Percentiles rank a stretch among this genome's conserved stretches.
These are phyloP conservation scores for Dendrobium huoshanense DNA, from an alignment of 106 monocot genomes.

Conservation along the genomic window DNA sequence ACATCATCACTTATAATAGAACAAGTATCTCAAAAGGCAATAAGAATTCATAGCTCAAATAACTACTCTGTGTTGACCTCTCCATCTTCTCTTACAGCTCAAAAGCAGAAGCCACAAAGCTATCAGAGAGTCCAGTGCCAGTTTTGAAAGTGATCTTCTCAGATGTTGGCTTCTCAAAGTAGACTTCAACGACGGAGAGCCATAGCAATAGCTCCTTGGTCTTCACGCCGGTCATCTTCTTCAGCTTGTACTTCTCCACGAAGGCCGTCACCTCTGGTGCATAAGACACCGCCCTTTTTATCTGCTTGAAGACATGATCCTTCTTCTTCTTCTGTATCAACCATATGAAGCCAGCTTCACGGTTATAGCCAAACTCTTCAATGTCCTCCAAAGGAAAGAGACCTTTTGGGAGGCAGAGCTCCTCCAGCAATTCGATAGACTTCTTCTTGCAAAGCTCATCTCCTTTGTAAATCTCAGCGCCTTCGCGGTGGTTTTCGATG, in stretches of 20 bases:
- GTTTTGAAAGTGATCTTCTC: slow-evolving; percentile 17
- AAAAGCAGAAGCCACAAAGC: slow-evolving; percentile 15
- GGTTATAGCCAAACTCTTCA: slow-evolving; percentile 15
- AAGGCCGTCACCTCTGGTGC: slow-evolving; percentile 14
- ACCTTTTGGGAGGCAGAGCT: slow-evolving; percentile 13
- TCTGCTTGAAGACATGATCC: slow-evolving; percentile 13
- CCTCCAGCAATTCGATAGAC: slow-evolving; percentile 7
- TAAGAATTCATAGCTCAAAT: too few relatives aligned
- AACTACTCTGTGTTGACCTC: too few relatives aligned
- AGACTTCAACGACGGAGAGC: slow-evolving; percentile 11
- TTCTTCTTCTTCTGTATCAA: slow-evolving; percentile 13
- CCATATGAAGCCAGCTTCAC: slow-evolving; percentile 7
- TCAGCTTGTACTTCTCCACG: slow-evolving; percentile 5
- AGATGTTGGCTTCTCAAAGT: slow-evolving; percentile 6
- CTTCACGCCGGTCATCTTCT: slow-evolving; percentile 17
- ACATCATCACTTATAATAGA: too few relatives aligned
- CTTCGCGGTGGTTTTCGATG: too few relatives aligned
- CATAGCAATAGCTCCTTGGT: slow-evolving; percentile 15
- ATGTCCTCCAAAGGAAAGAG: slow-evolving; percentile 17
- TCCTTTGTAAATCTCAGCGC: too few relatives aligned
- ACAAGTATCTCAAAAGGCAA: too few relatives aligned
- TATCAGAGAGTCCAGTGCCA: slow-evolving; percentile 14
- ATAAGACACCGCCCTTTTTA: slow-evolving; percentile 13
- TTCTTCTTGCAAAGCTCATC: slow-evolving; percentile 9
- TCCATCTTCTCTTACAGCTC: not conserved